These are phyloP conservation scores for Bonia amplexicaulis DNA, from an alignment of 176 grass and related monocot species.

Conservation along the genomic window DNA sequence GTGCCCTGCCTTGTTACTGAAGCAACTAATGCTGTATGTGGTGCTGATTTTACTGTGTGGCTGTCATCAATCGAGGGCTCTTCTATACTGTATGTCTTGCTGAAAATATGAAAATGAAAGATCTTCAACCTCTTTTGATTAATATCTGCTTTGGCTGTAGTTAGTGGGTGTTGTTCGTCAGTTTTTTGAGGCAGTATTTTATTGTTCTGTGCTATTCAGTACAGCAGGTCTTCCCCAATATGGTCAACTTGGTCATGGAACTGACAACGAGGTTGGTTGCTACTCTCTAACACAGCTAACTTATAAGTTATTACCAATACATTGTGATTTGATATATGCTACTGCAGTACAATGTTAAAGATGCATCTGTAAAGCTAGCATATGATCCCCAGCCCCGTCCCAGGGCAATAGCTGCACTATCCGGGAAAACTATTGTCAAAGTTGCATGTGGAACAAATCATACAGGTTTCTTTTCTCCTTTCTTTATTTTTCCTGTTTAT, in stretches of 20 bases:
- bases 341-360: slow-evolving; percentile 94
- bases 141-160: slow-evolving; percentile 21
- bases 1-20: slow-evolving; percentile 71
- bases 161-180: slow-evolving; percentile 33
- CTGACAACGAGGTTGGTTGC: slow-evolving; percentile 78
- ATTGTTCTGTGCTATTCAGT: slow-evolving; percentile 57
- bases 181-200: slow-evolving; percentile 42
- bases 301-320: neutral
- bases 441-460: slow-evolving; percentile 97
- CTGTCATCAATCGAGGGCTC: slow-evolving; percentile 82
- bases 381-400: slow-evolving; percentile 90
- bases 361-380: slow-evolving; percentile 74
- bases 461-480: slow-evolving; percentile 58
- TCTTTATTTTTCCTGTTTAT: slow-evolving; percentile 10
- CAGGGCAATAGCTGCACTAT: slow-evolving; percentile 67
- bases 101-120: slow-evolving; percentile 9
- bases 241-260: slow-evolving; percentile 97
- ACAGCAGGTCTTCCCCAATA: slow-evolving; percentile 91
- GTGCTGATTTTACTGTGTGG: slow-evolving; percentile 96
- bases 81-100: slow-evolving; percentile 81
- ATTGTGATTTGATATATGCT: slow-evolving; percentile 24
- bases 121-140: slow-evolving; percentile 18
- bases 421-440: slow-evolving; percentile 84
- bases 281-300: neutral
- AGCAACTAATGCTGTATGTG: slow-evolving; percentile 63